A percentile compares a stretch with the other conserved stretches of the same genome.
These are phyloP conservation scores for Pisolithus microcarpus DNA, from an alignment of 768 basidiomycete genomes.

Conservation along the genomic window DNA sequence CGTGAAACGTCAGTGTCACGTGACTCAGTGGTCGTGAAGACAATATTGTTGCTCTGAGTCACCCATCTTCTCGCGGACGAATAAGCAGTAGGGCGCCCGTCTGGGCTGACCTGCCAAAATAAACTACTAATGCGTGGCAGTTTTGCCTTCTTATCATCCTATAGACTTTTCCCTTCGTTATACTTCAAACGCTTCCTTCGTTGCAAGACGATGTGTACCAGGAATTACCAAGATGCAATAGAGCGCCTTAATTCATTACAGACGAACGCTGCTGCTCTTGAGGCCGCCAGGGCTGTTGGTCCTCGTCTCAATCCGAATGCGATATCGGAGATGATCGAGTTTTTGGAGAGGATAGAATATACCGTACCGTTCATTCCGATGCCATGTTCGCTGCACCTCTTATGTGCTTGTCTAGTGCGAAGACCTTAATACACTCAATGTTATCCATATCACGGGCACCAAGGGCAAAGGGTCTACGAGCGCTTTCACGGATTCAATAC, in stretches of 20 bases:
- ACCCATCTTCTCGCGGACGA: background rate
- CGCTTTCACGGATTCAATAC: constrained; percentile 83
- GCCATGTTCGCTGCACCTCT: constrained; percentile 4
- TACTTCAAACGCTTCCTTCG: constrained; percentile 3
- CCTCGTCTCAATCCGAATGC: constrained; percentile 51
- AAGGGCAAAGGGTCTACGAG: constrained; percentile 98
- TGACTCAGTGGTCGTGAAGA: background rate
- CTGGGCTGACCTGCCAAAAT: background rate
- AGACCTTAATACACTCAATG: constrained; percentile 82
- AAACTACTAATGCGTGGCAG: constrained; percentile 5
- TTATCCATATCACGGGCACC: constrained; percentile 94
- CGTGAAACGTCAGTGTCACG: background rate
- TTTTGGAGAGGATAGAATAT: constrained; percentile 81
- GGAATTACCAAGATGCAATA: constrained; percentile 66
- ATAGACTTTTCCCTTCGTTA: constrained; percentile 3
- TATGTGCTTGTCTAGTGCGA: constrained; percentile 45
- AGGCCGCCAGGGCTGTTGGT: constrained; percentile 72
- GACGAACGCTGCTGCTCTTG: constrained; percentile 89
- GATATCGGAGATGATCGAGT: constrained; percentile 87
- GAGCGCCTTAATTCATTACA: constrained; percentile 74
- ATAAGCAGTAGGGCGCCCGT: no score
- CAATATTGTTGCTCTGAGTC: background rate
- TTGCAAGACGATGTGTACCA: constrained; percentile 42
- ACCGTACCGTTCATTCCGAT: constrained; percentile 40
- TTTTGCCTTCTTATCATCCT: constrained; percentile 4